A percentile compares a stretch with the other conserved stretches of the same genome.
These are phyloP conservation scores for Triadica sebifera DNA, from an alignment of 345 rosid genomes.

Conservation along the genomic window DNA sequence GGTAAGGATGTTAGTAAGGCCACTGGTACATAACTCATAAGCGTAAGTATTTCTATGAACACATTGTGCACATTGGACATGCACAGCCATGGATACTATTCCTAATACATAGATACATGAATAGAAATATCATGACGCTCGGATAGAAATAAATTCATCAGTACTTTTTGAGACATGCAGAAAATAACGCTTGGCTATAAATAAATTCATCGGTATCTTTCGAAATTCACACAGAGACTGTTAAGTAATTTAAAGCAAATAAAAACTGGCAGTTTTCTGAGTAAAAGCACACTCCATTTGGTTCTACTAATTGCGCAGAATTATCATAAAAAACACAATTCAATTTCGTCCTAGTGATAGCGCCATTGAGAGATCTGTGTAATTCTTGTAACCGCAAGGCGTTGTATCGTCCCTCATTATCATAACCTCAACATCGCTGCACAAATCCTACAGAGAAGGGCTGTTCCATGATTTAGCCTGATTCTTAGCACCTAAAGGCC, in stretches of 20 bases:
- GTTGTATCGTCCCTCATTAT: conserved; percentile 31
- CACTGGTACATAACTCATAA: neutral
- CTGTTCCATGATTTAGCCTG: conserved; percentile 38
- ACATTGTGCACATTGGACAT: neutral
- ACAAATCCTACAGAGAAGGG: conserved; percentile 49
- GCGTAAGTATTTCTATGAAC: neutral
- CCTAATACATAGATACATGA: no score
- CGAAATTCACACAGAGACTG: conserved; percentile 12
- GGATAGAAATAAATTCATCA: neutral
- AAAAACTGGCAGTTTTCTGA: conserved; percentile 18
- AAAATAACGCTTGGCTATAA: neutral
- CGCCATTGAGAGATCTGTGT: conserved; percentile 22
- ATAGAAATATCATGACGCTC: neutral
- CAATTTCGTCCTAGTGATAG: conserved; percentile 29
- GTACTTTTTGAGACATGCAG: neutral
- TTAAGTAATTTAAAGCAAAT: conserved; percentile 23
- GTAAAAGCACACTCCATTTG: conserved; percentile 21
- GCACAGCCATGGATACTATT: neutral
- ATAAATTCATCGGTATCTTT: conserved; percentile 6
- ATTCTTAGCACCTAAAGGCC: conserved; percentile 27
- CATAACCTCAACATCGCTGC: conserved; percentile 39
- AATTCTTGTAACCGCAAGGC: conserved; percentile 31
- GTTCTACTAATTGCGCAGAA: conserved; percentile 10
- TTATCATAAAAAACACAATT: conserved; percentile 19
- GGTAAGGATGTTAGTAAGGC: neutral